Base-by-base conservation (phyloP, 768 basidiomycete species). In the Saitozyma podzolica region DNA sequence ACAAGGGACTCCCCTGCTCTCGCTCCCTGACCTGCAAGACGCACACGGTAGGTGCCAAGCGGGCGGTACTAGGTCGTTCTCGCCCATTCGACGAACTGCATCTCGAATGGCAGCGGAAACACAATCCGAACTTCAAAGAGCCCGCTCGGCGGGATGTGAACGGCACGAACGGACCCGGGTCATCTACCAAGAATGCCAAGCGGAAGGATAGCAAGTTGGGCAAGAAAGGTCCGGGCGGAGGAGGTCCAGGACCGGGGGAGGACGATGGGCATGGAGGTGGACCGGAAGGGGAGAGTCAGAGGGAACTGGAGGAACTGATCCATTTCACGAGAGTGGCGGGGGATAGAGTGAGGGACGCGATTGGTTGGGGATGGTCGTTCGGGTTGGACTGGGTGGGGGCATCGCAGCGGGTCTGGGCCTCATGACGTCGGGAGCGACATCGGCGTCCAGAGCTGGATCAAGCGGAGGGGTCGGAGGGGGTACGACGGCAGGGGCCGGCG, bases 21-120 rank as follows among this genome's bases (percentile, higher is more conserved):
- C 90, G 95, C 37, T 92, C 92, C 8, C 84, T 99, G 43, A 97
- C 95, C 0, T 99, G 95, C 83, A 99, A 99, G 80, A 92, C 95
- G 6, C 95, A 99, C 77, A 89, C 91, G 2, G 95, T 99, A 88
- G 92, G 92, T 13, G 90, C 92, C 10, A 99, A 99, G 80, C 89
- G 95, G 16, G 86, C 89, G 9, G 94, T 99, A 0, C 84, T 85
- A 64, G 91, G 91, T 41, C 90, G 95, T 5, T 89, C 90, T 0
- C 85, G 88, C 56, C 78, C 81, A 8, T 98, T 92, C 74, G 93
- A 96, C 73, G 88, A 88, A 49, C 85, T 99, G 4, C 84, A 94
- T 16, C 84, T 91, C 29, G 94, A 97, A 56, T 98, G 92, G 92
- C 77, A 80, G 43, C 67, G 75, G 39, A 59, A 61, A 51, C 68